Evolutionary conservation across 2,329 filamentous ascomycete species (phyloP).

Genomic region (Fusarium brevicatenulatum): DNA sequence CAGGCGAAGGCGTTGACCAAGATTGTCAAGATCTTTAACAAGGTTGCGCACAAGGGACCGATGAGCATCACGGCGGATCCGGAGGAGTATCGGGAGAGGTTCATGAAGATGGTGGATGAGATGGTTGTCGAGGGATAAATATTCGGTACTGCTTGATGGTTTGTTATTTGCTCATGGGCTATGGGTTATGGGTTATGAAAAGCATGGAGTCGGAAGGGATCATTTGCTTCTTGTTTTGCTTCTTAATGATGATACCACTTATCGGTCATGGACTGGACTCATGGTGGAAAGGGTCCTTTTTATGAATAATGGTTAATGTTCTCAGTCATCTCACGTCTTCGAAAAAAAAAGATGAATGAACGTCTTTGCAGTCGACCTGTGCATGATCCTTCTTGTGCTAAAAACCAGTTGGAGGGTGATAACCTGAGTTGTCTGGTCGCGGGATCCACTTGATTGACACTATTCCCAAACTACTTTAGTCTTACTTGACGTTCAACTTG

Average conservation of each 20-base stretch:
- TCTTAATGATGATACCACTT: background rate
- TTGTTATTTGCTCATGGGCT: background rate
- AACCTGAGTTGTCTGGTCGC: background rate
- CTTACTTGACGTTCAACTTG: background rate
- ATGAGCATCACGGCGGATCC: constrained; percentile 81
- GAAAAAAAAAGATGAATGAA: background rate
- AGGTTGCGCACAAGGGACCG: constrained; percentile 70
- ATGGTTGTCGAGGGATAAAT: constrained; percentile 50
- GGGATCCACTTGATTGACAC: background rate
- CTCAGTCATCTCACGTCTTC: background rate
- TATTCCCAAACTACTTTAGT: background rate
- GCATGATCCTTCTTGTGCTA: background rate
- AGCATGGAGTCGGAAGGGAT: background rate
- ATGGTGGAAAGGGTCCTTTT: background rate
- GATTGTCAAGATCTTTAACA: constrained; percentile 71
- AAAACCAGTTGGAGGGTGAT: background rate
- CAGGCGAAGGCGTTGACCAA: constrained; percentile 73
- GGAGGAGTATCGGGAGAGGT: constrained; percentile 70
- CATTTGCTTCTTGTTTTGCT: background rate
- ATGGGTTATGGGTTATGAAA: background rate
- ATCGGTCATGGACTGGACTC: too few relatives aligned
- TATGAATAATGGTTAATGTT: background rate
- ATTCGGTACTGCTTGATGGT: background rate
- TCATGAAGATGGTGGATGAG: constrained; percentile 60
- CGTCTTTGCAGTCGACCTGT: background rate